phyloP scores from a whole-genome alignment of 1,284 basidiomycete genomes.

The Fistulinella cinereoalba region DNA sequence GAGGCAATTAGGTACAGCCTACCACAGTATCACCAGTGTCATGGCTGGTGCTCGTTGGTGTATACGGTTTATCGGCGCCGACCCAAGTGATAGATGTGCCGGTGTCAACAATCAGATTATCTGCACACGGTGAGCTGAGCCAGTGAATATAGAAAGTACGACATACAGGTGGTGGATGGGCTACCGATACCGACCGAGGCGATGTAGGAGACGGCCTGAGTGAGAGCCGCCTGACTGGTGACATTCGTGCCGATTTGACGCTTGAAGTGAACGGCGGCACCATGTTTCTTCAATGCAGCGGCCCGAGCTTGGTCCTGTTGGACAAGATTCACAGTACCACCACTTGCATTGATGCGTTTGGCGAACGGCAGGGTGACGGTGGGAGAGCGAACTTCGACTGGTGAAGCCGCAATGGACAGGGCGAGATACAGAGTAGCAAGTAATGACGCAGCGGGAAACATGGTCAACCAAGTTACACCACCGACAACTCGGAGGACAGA shows the following conservation, averaged over 20 bases:
- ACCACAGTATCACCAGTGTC: constrained; percentile 45
- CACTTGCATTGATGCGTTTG: constrained; percentile 48
- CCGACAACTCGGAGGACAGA: no score
- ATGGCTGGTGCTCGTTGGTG: constrained; percentile 45
- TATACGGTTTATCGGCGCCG: constrained; percentile 48
- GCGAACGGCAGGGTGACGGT: constrained; percentile 47
- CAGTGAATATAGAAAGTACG: neutral
- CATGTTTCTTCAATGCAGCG: constrained; percentile 41
- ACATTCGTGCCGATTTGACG: no score
- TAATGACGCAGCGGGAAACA: no score
- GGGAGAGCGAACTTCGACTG: constrained; percentile 39
- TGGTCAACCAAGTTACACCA: no score
- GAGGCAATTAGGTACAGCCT: no score
- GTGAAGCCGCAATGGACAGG: no score
- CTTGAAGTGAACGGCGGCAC: no score
- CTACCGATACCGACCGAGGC: constrained; percentile 55
- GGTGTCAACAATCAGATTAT: no score
- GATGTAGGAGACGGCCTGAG: constrained; percentile 45
- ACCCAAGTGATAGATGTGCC: constrained; percentile 64
- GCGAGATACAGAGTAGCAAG: no score
- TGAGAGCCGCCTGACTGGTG: constrained; percentile 38
- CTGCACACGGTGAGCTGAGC: constrained; percentile 9
- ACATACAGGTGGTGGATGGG: constrained; percentile 55
- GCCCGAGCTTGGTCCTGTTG: constrained; percentile 55
- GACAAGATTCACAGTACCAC: constrained; percentile 46